Percentiles rank a stretch among this genome's conserved stretches.
phyloP scores from a whole-genome alignment of 2,329 filamentous ascomycete species.

The Aspergillus calidoustus region DNA sequence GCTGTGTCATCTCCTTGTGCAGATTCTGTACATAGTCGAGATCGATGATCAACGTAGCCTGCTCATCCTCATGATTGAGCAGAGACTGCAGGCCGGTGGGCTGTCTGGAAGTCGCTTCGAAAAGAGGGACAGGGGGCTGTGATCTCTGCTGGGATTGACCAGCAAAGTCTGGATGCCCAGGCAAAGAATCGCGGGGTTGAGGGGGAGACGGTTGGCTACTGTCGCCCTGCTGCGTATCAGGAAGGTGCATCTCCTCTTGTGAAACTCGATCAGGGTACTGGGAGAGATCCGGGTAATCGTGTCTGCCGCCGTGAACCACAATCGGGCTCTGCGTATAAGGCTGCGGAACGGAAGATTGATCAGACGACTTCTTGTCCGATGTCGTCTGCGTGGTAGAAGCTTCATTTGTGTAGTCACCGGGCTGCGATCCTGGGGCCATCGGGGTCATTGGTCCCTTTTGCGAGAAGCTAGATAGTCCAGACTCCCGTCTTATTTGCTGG shows the following conservation, averaged over 20 bases:
- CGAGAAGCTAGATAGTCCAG: conserved; percentile 52
- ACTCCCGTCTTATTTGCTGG: conserved; percentile 50
- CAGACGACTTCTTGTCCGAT: conserved; percentile 78
- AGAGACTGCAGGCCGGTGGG: conserved; percentile 37
- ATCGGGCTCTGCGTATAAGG: conserved; percentile 68
- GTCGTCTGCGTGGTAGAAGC: conserved; percentile 88
- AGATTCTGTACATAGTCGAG: conserved; percentile 60
- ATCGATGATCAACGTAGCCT: conserved; percentile 48
- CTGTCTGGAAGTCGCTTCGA: conserved; percentile 39
- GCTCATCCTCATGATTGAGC: conserved; percentile 38
- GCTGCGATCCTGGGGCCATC: conserved; percentile 62
- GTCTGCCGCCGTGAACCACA: conserved; percentile 47
- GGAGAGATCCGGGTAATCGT: conserved; percentile 60
- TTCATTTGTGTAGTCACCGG: conserved; percentile 74
- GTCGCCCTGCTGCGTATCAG: conserved; percentile 64
- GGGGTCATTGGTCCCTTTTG: conserved; percentile 60
- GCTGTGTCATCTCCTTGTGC: conserved; percentile 65
- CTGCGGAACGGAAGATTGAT: conserved; percentile 69
- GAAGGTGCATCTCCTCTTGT: conserved; percentile 64
- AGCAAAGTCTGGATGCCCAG: conserved; percentile 34
- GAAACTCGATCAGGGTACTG: conserved; percentile 54
- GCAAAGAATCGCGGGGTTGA: conserved; percentile 30
- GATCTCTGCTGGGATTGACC: conserved; percentile 46
- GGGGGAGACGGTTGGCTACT: conserved; percentile 40
- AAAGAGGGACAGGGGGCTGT: conserved; percentile 46